Evolutionary conservation across 164 flowering plant genomes (phyloP), one percentile per base, ranked within the genome.

Genomic region (Cinnamomum micranthum): DNA sequence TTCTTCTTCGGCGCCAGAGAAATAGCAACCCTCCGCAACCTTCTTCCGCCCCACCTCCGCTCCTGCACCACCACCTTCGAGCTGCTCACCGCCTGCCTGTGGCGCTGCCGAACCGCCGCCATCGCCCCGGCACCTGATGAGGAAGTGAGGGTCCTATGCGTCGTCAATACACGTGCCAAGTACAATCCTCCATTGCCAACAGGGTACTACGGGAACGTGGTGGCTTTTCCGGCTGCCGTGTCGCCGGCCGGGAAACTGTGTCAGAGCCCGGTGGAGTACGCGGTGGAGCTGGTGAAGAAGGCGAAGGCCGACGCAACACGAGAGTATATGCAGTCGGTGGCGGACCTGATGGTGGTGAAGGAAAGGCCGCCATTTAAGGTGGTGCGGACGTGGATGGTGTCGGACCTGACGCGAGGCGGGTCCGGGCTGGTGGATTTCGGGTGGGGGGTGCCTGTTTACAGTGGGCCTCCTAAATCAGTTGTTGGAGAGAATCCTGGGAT

Each of bases 381-480:
- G 78, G 88, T 77, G 60, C 25, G 89, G 62, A 66, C 79, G 0
- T 88, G 55, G 50, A n/a, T 84, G 0, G 90, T 90, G 15, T 84
- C 92, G 15, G 93, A 90, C 68, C 73, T 84, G 69, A 83, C 84
- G 3, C 83, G 83, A 0, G 81, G 82, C 0, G 89, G 93, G 23
- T 84, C 87, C 47, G 79, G 68, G 12, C 82, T 86, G 1, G 78
- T 88, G 22, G 92, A 91, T 25, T 86, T 86, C 33, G 93, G 96
- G 67, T 90, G 91, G 91, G 96, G 93, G 0, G 82, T 75, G 55
- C 70, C 90, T 0, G 80, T 66, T 0, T 88, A 84, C 65, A 89
- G 86, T 11, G 93, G 92, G 10, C 78, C 84, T 0, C 84, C 88
- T 13, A 87, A 82, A 58, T 85, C 83, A 0, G 85, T 82, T 0